phyloP scores from a whole-genome alignment of 208 protist species.

The Trypanosoma avium region DNA sequence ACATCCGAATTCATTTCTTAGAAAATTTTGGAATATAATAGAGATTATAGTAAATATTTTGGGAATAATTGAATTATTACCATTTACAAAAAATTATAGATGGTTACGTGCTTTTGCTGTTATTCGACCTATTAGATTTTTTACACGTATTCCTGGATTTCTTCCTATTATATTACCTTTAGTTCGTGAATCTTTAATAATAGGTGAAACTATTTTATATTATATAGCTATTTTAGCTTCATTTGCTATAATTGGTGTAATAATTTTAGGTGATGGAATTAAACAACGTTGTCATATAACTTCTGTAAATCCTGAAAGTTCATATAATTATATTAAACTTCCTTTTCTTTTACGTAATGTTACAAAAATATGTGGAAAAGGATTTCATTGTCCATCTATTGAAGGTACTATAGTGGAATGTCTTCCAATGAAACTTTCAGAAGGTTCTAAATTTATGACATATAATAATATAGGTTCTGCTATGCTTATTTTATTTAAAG shows the following conservation, averaged over 20 bases:
- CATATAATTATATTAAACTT: slow-evolving; percentile 8
- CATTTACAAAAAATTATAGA: slow-evolving; percentile 34
- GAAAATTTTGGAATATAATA: slow-evolving; percentile 49
- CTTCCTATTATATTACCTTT: slow-evolving; percentile 27
- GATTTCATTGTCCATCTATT: slow-evolving; percentile 15
- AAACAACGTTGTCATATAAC: slow-evolving; percentile 42
- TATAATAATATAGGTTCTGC: slow-evolving; percentile 39
- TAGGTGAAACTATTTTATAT: slow-evolving; percentile 35
- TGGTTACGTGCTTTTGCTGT: slow-evolving; percentile 53
- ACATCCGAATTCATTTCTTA: slow-evolving; percentile 32
- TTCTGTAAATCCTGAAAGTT: not conserved
- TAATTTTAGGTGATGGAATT: slow-evolving; percentile 26
- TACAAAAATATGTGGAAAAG: not conserved
- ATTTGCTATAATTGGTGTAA: slow-evolving; percentile 37
- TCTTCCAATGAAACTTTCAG: not conserved
- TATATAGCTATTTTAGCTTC: slow-evolving; percentile 31
- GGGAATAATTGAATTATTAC: slow-evolving; percentile 46
- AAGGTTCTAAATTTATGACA: slow-evolving; percentile 21
- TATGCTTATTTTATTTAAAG: slow-evolving; percentile 39
- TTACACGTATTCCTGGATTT: slow-evolving; percentile 27
- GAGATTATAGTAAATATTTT: slow-evolving; percentile 50
- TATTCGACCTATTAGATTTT: slow-evolving; percentile 43
- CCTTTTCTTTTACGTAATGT: slow-evolving; percentile 10
- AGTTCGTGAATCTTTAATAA: slow-evolving; percentile 23
- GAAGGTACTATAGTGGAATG: slow-evolving; percentile 24